These are phyloP conservation scores for Backusella westeae DNA, from an alignment of 192 early-diverging fungal genomes.

Conservation along the genomic window DNA sequence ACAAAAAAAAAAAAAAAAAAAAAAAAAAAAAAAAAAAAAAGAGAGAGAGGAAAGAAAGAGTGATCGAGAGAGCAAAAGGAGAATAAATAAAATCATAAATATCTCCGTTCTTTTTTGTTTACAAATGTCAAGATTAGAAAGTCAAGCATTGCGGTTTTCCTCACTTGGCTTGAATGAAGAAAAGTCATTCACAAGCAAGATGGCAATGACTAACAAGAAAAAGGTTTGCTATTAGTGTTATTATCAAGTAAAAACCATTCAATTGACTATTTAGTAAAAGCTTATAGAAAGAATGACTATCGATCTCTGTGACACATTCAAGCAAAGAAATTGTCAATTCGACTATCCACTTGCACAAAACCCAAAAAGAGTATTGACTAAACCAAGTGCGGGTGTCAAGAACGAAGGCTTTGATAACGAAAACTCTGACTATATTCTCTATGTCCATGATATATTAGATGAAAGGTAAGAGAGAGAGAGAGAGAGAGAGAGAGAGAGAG, in stretches of 20 bases:
- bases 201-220: neutral
- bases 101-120: neutral
- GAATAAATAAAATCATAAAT: neutral
- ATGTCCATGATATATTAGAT: slow-evolving; percentile 92
- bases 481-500: neutral
- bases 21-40: neutral
- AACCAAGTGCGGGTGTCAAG: slow-evolving; percentile 81
- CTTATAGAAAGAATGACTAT: slow-evolving; percentile 15
- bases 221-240: neutral
- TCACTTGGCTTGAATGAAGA: neutral
- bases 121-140: neutral
- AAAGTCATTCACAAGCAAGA: neutral
- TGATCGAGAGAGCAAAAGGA: neutral
- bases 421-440: slow-evolving; percentile 94
- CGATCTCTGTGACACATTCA: slow-evolving; percentile 18
- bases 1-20: no score
- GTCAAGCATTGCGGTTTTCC: neutral
- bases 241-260: neutral
- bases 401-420: slow-evolving; percentile 95
- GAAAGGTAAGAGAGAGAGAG: slow-evolving; percentile 19
- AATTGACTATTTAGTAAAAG: neutral
- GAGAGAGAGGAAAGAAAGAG: no score
- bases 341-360: slow-evolving; percentile 75
- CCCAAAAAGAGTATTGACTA: slow-evolving; percentile 90
- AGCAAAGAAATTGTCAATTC: slow-evolving; percentile 65